These are phyloP conservation scores for Epicoccum nigrum DNA, from an alignment of 2,329 filamentous ascomycete genomes.

Conservation along the genomic window DNA sequence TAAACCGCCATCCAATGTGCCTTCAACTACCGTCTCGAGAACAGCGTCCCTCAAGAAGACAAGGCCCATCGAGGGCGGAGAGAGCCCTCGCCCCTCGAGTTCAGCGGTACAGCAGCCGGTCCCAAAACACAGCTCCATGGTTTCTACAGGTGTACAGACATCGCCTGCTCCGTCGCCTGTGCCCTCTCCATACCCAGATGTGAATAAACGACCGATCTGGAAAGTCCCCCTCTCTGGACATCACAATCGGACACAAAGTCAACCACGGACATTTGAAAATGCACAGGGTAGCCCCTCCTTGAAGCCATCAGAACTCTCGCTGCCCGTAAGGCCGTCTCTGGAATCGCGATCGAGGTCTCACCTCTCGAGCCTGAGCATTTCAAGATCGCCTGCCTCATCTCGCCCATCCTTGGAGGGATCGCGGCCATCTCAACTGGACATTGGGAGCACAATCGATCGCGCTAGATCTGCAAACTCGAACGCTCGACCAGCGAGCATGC, in stretches of 20 bases:
- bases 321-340: constrained; percentile 50
- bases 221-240: constrained; percentile 56
- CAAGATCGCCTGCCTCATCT: constrained; percentile 62
- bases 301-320: constrained; percentile 44
- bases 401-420: constrained; percentile 74
- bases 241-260: constrained; percentile 56
- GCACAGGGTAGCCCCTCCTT: constrained; percentile 45
- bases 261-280: constrained; percentile 53
- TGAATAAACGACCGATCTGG: constrained; percentile 58
- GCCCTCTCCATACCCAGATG: constrained; percentile 46
- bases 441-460: constrained; percentile 62
- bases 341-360: constrained; percentile 60
- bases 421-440: constrained; percentile 68
- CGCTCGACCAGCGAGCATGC: constrained; percentile 79
- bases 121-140: constrained; percentile 60
- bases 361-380: constrained; percentile 55
- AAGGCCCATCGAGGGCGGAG: constrained; percentile 17
- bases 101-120: constrained; percentile 51
- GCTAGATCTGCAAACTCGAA: constrained; percentile 70
- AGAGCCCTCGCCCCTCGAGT: constrained; percentile 31
- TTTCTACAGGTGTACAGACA: constrained; percentile 84
- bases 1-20: constrained; percentile 37
- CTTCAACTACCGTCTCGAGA: constrained; percentile 40
- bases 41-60: constrained; percentile 42
- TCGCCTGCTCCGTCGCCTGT: constrained; percentile 56